phyloP scores from a whole-genome alignment of 352 stramenopile species.

The Phytopythium litorale region DNA sequence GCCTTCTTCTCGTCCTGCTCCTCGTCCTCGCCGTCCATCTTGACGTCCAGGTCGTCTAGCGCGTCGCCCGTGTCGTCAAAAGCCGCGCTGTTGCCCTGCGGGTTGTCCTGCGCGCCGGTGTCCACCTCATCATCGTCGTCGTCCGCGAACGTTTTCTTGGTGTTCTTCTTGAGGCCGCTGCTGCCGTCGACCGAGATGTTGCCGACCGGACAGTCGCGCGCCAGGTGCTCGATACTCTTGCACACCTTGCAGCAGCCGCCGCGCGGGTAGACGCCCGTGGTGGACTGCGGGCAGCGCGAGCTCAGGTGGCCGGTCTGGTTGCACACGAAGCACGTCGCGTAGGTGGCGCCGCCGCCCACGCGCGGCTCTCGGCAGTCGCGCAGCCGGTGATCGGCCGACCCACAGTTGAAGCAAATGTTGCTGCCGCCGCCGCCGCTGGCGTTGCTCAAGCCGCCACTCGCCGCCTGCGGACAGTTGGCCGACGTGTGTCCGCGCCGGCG shows the following conservation, averaged over 20 bases:
- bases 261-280: slow-evolving; percentile 86
- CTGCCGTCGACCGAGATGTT: slow-evolving; percentile 66
- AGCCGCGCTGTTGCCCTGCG: slow-evolving; percentile 13
- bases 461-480: slow-evolving; percentile 66
- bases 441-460: slow-evolving; percentile 8
- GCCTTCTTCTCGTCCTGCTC: slow-evolving; percentile 10
- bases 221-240: slow-evolving; percentile 80
- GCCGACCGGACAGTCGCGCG: slow-evolving; percentile 71
- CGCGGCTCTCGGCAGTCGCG: slow-evolving; percentile 65
- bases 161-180: slow-evolving; percentile 58
- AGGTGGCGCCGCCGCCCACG: slow-evolving; percentile 60
- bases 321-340: slow-evolving; percentile 88
- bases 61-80: slow-evolving; percentile 44
- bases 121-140: slow-evolving; percentile 44
- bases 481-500: slow-evolving; percentile 77
- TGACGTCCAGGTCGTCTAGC: slow-evolving; percentile 40
- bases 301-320: slow-evolving; percentile 83
- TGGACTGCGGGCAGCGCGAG: slow-evolving; percentile 82
- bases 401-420: slow-evolving; percentile 87
- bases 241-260: slow-evolving; percentile 89
- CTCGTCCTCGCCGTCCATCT: slow-evolving; percentile 17
- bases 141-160: slow-evolving; percentile 72
- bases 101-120: slow-evolving; percentile 24
- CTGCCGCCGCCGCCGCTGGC: slow-evolving; percentile 16
- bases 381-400: slow-evolving; percentile 59